Conservation (phyloP, 176 grass and related monocot genomes). For the Paspalum vaginatum region DNA sequence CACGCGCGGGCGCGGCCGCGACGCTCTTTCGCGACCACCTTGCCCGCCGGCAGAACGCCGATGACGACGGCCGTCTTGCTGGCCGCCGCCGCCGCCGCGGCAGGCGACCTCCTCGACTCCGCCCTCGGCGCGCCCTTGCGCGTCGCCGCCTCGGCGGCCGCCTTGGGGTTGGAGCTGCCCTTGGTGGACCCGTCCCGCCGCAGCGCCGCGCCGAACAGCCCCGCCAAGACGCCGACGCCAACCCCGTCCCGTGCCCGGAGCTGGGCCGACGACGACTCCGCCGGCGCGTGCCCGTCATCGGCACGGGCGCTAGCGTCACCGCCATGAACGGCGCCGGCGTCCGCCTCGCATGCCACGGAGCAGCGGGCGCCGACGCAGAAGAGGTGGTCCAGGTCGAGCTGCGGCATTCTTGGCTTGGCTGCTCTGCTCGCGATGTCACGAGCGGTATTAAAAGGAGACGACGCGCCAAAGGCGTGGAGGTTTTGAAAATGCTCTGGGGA, state of each 20-base stretch:
- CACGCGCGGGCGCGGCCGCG: constrained; percentile 10
- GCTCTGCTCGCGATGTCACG: too few species aligned
- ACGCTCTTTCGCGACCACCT: constrained; percentile 28
- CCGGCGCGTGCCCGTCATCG: not conserved
- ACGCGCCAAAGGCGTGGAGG: constrained; percentile 15
- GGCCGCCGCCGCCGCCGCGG: not conserved
- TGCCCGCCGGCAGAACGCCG: constrained; percentile 36
- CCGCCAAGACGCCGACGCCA: not conserved
- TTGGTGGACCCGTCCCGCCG: constrained; percentile 45
- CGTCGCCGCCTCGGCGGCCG: constrained; percentile 19
- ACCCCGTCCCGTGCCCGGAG: not conserved
- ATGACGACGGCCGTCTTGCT: constrained; percentile 17
- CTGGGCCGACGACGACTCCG: constrained; percentile 17
- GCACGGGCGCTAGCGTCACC: not conserved
- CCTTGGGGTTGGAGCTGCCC: constrained; percentile 50
- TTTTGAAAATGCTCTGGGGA: constrained; percentile 27
- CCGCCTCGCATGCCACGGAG: constrained; percentile 5
- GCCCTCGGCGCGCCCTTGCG: not conserved
- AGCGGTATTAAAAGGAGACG: constrained; percentile 37
- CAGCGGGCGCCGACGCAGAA: not conserved
- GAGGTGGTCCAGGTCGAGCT: constrained; percentile 18
- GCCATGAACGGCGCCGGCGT: not conserved
- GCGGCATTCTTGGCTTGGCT: constrained; percentile 16
- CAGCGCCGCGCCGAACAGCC: constrained; percentile 18
- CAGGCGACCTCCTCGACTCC: not conserved